Evolutionary conservation across 257 asterid genomes (phyloP), one percentile per base, ranked within the genome.

Genomic region (Parsonsia alboflavescens): DNA sequence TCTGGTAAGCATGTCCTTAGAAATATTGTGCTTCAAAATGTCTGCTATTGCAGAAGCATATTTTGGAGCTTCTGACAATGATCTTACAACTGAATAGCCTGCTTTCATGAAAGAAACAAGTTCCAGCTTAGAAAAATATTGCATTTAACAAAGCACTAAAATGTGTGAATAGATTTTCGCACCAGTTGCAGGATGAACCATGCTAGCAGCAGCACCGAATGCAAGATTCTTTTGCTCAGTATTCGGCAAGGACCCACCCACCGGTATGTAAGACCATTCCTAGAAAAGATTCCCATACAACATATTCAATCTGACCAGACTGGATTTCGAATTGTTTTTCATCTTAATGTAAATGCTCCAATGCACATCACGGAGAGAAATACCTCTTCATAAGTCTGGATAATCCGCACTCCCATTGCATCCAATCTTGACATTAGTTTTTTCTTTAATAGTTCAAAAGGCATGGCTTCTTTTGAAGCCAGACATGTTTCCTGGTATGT

Each of bases 171-270:
- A 26, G 9, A 41, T 74, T 49, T 58, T 50, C 21, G 49, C 84
- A 92, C 99, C 99, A 57, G 99, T 95, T 82, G 99, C 98, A 30
- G 99, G 99, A 84, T 95, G 99, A 73, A 95, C 97, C 99, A 95
- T 92, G 90, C 99, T 95, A 77, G 99, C 99, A 82, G 99, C 99
- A 81, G 99, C 99, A 65, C 99, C 99, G 79, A 95, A 95, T 80
- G 99, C 99, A 19, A 95, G 97, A 82, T 93, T 95, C 75, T 87
- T 90, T 82, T 95, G 99, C 85, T 87, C 96, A 1, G 98, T 95
- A 80, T 88, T 92, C 30, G 99, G 99, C 82, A 95, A 86, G 45
- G 99, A 95, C 74, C 99, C 99, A 54, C 99, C 99, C 57, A 95
- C 97, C 5, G 99, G 99, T 77, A 95, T 95, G 73, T 95, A 95